Evolutionary conservation across 176 grass and related monocot genomes (phyloP).

Genomic region (Eleusine coracana): DNA sequence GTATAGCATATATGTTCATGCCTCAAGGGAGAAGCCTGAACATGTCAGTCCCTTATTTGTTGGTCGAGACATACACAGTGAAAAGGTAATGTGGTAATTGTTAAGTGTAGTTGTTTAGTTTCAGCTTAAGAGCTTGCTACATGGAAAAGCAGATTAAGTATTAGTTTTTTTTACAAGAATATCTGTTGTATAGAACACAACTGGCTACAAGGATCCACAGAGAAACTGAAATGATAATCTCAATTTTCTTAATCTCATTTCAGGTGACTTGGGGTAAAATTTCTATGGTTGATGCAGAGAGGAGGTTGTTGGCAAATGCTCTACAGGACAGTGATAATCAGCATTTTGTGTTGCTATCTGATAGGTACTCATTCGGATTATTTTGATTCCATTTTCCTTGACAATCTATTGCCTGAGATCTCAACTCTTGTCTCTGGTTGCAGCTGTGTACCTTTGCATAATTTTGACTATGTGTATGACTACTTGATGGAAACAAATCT

Average conservation of each 20-base stretch:
- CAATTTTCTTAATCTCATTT: background rate
- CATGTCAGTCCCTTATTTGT: constrained; percentile 82
- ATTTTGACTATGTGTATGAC: constrained; percentile 90
- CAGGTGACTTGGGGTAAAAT: constrained; percentile 94
- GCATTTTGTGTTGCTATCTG: constrained; percentile 96
- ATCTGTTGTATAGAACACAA: background rate
- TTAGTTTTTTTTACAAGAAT: constrained; percentile 3
- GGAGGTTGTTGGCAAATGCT: constrained; percentile 86
- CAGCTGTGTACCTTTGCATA: constrained; percentile 94
- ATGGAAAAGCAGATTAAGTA: constrained; percentile 22
- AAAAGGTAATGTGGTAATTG: constrained; percentile 56
- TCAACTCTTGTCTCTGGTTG: constrained; percentile 40
- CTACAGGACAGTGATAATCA: constrained; percentile 84
- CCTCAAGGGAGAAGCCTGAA: constrained; percentile 78
- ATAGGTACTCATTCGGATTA: constrained; percentile 57
- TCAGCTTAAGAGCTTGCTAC: background rate
- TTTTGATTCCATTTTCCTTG: constrained; percentile 23
- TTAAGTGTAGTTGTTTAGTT: constrained; percentile 1
- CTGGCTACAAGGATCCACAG: background rate
- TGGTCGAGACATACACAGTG: constrained; percentile 83
- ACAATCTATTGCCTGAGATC: constrained; percentile 25
- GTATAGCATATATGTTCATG: constrained; percentile 88
- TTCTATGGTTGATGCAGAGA: constrained; percentile 99
- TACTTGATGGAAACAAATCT: constrained; percentile 87
- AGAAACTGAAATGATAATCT: constrained; percentile 6